phyloP scores from a whole-genome alignment of 2,329 filamentous ascomycete genomes.

The Harringtonia aguacate region DNA sequence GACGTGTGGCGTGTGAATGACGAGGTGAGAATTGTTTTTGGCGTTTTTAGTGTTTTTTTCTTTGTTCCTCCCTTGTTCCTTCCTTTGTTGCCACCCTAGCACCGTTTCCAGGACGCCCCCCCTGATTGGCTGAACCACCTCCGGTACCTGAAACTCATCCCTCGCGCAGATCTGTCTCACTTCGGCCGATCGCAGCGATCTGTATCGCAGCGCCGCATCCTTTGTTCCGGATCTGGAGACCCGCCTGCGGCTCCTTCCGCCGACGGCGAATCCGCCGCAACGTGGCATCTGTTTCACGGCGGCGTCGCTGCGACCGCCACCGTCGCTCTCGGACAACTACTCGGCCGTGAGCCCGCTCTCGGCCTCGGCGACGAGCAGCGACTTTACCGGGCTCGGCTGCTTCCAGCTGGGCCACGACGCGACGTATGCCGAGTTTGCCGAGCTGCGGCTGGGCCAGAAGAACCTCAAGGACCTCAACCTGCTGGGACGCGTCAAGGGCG shows the following conservation, averaged over 20 bases:
- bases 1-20: slow-evolving; percentile 16
- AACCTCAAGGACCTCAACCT: slow-evolving; percentile 14
- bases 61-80: too few species aligned
- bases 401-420: slow-evolving; percentile 18
- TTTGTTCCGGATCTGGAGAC: not conserved
- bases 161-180: not conserved
- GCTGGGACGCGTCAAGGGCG: slow-evolving; percentile 1
- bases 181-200: too few species aligned
- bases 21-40: slow-evolving; percentile 3
- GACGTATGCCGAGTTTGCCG: slow-evolving; percentile 13
- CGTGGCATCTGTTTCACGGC: not conserved
- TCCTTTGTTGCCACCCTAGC: too few species aligned
- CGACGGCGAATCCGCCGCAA: not conserved
- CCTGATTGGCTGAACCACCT: too few species aligned
- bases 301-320: not conserved
- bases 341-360: slow-evolving; percentile 10
- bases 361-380: slow-evolving; percentile 10
- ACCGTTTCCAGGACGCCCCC: too few species aligned
- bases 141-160: too few species aligned
- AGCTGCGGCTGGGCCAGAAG: slow-evolving; percentile 14
- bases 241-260: not conserved
- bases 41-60: too few species aligned
- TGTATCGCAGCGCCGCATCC: too few species aligned
- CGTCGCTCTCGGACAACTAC: not conserved
- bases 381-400: slow-evolving; percentile 16